phyloP scores from a whole-genome alignment of 176 grass and related monocot genomes.

The Luzula sylvatica region DNA sequence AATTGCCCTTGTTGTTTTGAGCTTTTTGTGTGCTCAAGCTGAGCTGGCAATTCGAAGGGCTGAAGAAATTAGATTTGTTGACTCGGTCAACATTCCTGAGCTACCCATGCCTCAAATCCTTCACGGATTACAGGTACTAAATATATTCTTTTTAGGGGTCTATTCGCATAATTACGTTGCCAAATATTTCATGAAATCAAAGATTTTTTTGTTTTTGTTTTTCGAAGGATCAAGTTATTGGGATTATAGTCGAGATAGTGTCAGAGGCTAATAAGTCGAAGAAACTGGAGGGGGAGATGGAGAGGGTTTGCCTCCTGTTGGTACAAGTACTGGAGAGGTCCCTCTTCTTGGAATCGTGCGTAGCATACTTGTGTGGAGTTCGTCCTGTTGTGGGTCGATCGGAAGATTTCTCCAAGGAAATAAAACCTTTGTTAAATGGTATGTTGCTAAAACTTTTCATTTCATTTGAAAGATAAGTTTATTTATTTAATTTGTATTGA shows the following conservation, averaged over 20 bases:
- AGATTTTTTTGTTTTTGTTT: constrained; percentile 5
- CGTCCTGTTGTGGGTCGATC: constrained; percentile 66
- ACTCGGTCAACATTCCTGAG: constrained; percentile 75
- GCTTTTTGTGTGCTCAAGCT: constrained; percentile 77
- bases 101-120: constrained; percentile 92
- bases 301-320: constrained; percentile 43
- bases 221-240: constrained; percentile 81
- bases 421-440: constrained; percentile 65
- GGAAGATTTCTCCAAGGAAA: constrained; percentile 81
- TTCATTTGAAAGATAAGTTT: background rate
- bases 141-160: background rate
- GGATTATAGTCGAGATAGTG: constrained; percentile 58
- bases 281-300: constrained; percentile 24
- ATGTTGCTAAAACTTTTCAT: background rate
- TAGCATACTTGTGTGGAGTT: constrained; percentile 74
- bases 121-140: constrained; percentile 76
- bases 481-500: background rate
- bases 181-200: too few relatives aligned
- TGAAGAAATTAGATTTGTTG: constrained; percentile 75
- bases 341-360: constrained; percentile 71
- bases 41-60: constrained; percentile 62
- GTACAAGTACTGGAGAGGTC: constrained; percentile 67
- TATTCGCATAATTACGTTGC: background rate
- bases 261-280: constrained; percentile 35
- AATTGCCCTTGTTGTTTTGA: constrained; percentile 84